Evolutionary conservation across 1,284 basidiomycete species (phyloP), one percentile per base, ranked within the genome.

Genomic region (Malassezia japonica): DNA sequence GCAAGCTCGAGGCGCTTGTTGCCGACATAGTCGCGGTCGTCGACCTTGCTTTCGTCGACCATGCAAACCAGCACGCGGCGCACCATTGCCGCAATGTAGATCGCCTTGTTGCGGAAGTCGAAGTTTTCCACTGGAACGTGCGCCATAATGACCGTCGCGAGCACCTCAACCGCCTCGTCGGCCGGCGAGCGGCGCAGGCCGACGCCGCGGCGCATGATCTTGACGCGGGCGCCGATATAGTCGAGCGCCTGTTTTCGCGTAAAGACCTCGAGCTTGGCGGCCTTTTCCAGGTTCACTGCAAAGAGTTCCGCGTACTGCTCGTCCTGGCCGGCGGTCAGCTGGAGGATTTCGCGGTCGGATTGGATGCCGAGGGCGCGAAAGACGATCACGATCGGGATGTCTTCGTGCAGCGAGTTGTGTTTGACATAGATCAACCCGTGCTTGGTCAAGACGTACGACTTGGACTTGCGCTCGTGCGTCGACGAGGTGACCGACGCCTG

Each of bases 1-100:
- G 95, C 95, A 20, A 99, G 80, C 75, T 99, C 94, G 33, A 99
- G 78, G 53, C 94, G 86, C 76, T 99, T 99, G 76, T 99, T 99
- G 36, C 94, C 94, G 58, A 99, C 94, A 73, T 99, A 98, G 75
- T 99, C 94, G 36, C 95, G 81, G 74, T 99, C 94, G 67, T 99
- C 94, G 9, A 96, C 89, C 82, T 91, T 89, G 68, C 85, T 91
- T 72, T 88, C 86, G 73, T 99, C 89, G 48, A 89, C 82, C 83
- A 96, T 88, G 24, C 89, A 89, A 84, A 91, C 88, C 48, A 99
- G 78, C 3, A 99, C 94, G 44, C 94, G 79, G 23, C 94, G 80
- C 0, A 90, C 90, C 94, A 99, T 99, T 0, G 89, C 94, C 1
- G 89, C 91, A 29, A 98, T 85, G 74, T 98, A 98, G 65, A 98